Base-by-base conservation (phyloP, 345 rosid genomes). In the Salix purpurea region DNA sequence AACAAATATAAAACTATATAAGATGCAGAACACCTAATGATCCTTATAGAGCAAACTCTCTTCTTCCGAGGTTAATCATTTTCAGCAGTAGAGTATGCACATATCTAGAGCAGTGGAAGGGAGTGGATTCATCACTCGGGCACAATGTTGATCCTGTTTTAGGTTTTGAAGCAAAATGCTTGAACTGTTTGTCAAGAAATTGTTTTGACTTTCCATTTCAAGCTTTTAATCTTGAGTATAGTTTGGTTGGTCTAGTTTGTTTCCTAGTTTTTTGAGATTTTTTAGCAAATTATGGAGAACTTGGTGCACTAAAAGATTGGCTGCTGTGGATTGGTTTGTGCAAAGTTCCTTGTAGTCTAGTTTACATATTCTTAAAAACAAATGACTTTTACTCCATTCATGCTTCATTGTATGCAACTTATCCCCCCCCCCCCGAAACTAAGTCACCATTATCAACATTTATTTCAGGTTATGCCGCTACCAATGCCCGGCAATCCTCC, bases 401-500 rank as follows among this genome's bases (percentile, higher is more conserved):
- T 71, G 26, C 42, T 71, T 60, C 30, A 52, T 70, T 36, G 67
- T 58, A 36, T 62, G 50, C 23, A 32, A 28, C 34, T 40, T 24
- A 37, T 6, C 30, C 76, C 23, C 70, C 32, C 34, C 34, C 5
- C 36, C 36, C 5, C 13, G 5, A 46, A n/a, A 7, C 50, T 39
- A 42, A n/a, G 46, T 21, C 72, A 18, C 52, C 69, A 61, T 50
- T 78, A 21, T 71, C 67, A 68, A 77, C 50, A 44, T 44, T 44
- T 1, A 40, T 79, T 69, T 78, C 83, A 79, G 87, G 82, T 77
- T 72, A 65, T 39, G 69, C 78, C 79, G 65, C 58, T 50, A 0
- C 24, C 78, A 78, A 40, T 13, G 21, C n/a, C 30, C 75, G 70
- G 75, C 52, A 62, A 39, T 76, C 1, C 82, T 39, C 78, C 65